Conservation (phyloP, 257 asterid species). For the Plantago major region DNA sequence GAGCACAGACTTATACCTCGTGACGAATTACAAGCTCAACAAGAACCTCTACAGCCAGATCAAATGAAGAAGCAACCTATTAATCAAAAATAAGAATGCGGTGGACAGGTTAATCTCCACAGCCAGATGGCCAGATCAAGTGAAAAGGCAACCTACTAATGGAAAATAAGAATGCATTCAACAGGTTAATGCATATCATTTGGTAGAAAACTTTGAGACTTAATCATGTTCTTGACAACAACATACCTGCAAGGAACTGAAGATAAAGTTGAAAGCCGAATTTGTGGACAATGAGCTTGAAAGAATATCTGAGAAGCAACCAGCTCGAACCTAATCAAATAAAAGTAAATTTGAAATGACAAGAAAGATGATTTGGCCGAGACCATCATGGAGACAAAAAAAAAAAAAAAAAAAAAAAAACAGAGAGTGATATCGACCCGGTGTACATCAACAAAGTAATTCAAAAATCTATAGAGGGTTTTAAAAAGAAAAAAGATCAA, state of each 20-base stretch:
- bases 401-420: too few relatives aligned
- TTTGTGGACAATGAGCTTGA: constrained; percentile 55
- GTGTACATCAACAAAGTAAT: neutral
- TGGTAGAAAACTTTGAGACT: constrained; percentile 16
- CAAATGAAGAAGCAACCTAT: constrained; percentile 71
- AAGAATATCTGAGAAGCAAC: constrained; percentile 75
- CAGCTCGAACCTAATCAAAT: constrained; percentile 76
- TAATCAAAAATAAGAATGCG: neutral
- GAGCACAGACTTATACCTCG: constrained; percentile 52
- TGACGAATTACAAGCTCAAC: constrained; percentile 74
- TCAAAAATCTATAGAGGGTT: neutral
- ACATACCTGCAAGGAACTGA: constrained; percentile 74
- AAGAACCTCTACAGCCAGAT: constrained; percentile 77
- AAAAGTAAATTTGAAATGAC: constrained; percentile 22
- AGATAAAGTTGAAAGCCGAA: constrained; percentile 69
- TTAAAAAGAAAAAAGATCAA: constrained; percentile 6
- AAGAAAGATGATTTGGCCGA: constrained; percentile 11
- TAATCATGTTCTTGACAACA: constrained; percentile 10
- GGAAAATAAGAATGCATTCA: constrained; percentile 15
- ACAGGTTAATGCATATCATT: constrained; percentile 19
- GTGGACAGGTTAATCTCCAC: too few relatives aligned
- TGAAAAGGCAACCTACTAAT: constrained; percentile 13
- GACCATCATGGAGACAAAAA: constrained; percentile 13
- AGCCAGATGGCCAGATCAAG: constrained; percentile 58
- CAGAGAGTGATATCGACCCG: neutral